Percentiles rank a stretch among this genome's conserved stretches.
Conservation (phyloP, 75 land plant species). For the Picea sitchensis region DNA sequence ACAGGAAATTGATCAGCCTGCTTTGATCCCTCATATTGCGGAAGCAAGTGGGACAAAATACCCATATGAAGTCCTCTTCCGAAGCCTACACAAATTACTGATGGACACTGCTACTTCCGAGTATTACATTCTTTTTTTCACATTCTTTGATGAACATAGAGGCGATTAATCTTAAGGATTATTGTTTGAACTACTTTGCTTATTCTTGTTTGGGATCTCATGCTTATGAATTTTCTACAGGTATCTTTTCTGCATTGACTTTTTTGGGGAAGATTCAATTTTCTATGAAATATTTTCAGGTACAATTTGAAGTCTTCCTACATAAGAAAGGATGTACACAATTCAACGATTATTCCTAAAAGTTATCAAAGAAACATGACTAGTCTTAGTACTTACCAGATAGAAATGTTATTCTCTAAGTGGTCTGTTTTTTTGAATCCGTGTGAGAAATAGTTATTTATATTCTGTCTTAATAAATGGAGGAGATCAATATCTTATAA, state of each 20-base stretch:
- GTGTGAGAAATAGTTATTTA: not conserved
- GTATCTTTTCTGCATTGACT: slow-evolving; percentile 91
- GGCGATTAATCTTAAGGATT: not conserved
- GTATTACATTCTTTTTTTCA: slow-evolving; percentile 38
- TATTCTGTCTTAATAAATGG: not conserved
- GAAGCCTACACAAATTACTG: slow-evolving; percentile 96
- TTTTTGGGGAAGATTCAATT: slow-evolving; percentile 93
- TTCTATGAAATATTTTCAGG: slow-evolving; percentile 98
- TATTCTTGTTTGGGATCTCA: not conserved
- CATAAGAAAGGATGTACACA: not conserved
- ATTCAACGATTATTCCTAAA: not conserved
- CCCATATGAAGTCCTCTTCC: slow-evolving; percentile 97
- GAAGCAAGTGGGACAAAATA: slow-evolving; percentile 95
- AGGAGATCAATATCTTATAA: not conserved
- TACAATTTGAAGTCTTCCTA: slow-evolving; percentile 17
- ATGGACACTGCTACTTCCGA: slow-evolving; percentile 99
- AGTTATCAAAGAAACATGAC: too few relatives aligned
- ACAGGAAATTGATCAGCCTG: slow-evolving; percentile 98
- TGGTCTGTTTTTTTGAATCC: too few relatives aligned
- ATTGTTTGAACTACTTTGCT: not conserved
- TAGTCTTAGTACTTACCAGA: too few relatives aligned
- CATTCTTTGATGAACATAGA: not conserved
- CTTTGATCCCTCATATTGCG: slow-evolving; percentile 98
- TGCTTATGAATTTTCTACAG: slow-evolving; percentile 37
- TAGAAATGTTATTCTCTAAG: too few relatives aligned